phyloP scores from a whole-genome alignment of 2,329 filamentous ascomycete genomes.

The Chrysosphaeria jannelii region DNA sequence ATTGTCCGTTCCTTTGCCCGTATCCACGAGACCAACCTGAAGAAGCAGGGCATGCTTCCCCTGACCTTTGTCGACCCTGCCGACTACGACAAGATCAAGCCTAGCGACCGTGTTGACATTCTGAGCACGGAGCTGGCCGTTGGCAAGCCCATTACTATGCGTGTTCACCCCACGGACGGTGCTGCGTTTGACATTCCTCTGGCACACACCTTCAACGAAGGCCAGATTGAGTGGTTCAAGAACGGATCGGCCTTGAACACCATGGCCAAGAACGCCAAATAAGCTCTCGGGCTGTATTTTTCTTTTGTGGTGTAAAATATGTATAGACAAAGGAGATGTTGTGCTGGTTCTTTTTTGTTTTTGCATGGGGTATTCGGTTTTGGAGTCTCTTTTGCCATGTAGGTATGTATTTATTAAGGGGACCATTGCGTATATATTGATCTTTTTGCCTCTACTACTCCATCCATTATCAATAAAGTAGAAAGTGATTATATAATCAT shows the following conservation, averaged over 20 bases:
- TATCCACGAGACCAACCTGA: conserved; percentile 99
- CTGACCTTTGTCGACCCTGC: conserved; percentile 81
- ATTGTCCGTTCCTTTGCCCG: conserved; percentile 87
- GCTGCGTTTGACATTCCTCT: conserved; percentile 55
- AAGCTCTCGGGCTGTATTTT: too few species aligned
- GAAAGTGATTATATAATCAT: too few species aligned
- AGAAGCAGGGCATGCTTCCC: conserved; percentile 99
- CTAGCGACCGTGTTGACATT: conserved; percentile 76
- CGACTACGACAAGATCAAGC: conserved; percentile 92
- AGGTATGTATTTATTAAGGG: too few species aligned
- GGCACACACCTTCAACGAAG: conserved; percentile 89
- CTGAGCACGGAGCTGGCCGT: conserved; percentile 69
- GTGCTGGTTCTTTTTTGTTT: not conserved
- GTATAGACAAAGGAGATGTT: too few species aligned
- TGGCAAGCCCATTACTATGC: conserved; percentile 75
- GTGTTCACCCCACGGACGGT: conserved; percentile 74
- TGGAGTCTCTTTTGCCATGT: too few species aligned
- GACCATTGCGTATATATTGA: too few species aligned
- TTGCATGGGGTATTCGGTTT: not conserved
- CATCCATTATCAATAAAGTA: too few species aligned
- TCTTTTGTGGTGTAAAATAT: too few species aligned
- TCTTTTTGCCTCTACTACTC: too few species aligned
- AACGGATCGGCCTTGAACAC: conserved; percentile 94
- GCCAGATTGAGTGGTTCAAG: conserved; percentile 97
- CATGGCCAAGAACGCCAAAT: conserved; percentile 45